These are phyloP conservation scores for Candida sakaeoensis DNA, from an alignment of 805 yeast species.

Conservation along the genomic window DNA sequence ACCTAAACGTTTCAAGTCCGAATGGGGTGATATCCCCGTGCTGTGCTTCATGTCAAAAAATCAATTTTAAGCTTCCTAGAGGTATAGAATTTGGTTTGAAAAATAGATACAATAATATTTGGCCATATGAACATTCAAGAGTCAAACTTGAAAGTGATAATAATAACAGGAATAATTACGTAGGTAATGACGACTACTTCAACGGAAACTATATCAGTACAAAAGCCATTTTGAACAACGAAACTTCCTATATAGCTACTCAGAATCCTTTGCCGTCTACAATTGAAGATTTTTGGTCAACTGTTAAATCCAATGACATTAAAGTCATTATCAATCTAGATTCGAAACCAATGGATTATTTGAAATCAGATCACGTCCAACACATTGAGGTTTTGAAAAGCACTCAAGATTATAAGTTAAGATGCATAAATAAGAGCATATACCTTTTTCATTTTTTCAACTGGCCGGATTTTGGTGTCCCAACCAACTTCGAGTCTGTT, in stretches of 20 bases:
- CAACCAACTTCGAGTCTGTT: slow-evolving; percentile 27
- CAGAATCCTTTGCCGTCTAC: slow-evolving; percentile 43
- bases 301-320: slow-evolving; percentile 31
- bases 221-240: slow-evolving; percentile 18
- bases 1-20: slow-evolving; percentile 10
- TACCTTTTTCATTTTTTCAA: slow-evolving; percentile 38
- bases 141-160: slow-evolving; percentile 23
- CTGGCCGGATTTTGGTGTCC: slow-evolving; percentile 50
- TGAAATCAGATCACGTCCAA: slow-evolving; percentile 1
- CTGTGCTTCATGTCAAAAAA: slow-evolving; percentile 42
- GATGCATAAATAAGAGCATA: slow-evolving; percentile 17
- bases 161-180: slow-evolving; percentile 8
- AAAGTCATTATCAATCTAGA: slow-evolving; percentile 23
- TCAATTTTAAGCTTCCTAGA: slow-evolving; percentile 35
- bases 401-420: slow-evolving; percentile 15
- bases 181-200: slow-evolving; percentile 35
- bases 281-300: slow-evolving; percentile 42
- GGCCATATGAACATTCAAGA: slow-evolving; percentile 49
- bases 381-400: slow-evolving; percentile 9
- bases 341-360: slow-evolving; percentile 6
- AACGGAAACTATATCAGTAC: slow-evolving; percentile 42
- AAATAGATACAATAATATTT: slow-evolving; percentile 43
- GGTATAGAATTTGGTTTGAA: slow-evolving; percentile 45
- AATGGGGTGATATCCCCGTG: slow-evolving; percentile 31
- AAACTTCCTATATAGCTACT: slow-evolving; percentile 39